phyloP scores from a whole-genome alignment of 2,329 filamentous ascomycete genomes.

The Penicillium sp. region DNA sequence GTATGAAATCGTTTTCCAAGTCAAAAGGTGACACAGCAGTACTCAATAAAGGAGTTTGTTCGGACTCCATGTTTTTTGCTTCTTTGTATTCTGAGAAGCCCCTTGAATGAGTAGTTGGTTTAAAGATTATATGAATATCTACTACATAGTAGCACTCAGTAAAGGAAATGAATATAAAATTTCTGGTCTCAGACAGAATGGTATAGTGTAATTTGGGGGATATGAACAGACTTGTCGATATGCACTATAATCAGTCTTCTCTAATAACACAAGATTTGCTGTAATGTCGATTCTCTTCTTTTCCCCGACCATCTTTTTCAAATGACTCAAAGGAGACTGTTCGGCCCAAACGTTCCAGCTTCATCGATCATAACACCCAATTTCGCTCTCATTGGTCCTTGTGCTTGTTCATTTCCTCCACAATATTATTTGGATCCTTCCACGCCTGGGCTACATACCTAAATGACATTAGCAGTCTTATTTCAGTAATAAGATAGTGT shows the following conservation, averaged over 20 bases:
- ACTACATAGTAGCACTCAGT: not conserved
- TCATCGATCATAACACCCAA: not conserved
- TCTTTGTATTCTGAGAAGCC: not conserved
- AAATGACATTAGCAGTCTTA: not conserved
- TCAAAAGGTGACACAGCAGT: not conserved
- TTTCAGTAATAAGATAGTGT: not conserved
- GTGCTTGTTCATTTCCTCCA: slow-evolving; percentile 51
- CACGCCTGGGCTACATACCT: slow-evolving; percentile 60
- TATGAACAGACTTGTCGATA: not conserved
- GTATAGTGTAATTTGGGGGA: not conserved
- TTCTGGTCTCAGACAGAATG: not conserved
- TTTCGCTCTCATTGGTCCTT: slow-evolving; percentile 6
- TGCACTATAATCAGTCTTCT: not conserved
- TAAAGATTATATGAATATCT: not conserved
- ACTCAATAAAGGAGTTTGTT: not conserved
- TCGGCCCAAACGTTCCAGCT: not conserved
- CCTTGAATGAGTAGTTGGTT: not conserved
- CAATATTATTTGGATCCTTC: slow-evolving; percentile 62
- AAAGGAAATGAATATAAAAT: not conserved
- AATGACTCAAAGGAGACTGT: not conserved
- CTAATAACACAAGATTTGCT: not conserved
- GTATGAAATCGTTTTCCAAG: slow-evolving; percentile 27
- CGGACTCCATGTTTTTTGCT: not conserved
- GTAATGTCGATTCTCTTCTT: not conserved
- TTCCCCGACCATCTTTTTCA: not conserved